Conservation (phyloP, 1,139 yeast genomes). For the Kodamaea fungicola region DNA sequence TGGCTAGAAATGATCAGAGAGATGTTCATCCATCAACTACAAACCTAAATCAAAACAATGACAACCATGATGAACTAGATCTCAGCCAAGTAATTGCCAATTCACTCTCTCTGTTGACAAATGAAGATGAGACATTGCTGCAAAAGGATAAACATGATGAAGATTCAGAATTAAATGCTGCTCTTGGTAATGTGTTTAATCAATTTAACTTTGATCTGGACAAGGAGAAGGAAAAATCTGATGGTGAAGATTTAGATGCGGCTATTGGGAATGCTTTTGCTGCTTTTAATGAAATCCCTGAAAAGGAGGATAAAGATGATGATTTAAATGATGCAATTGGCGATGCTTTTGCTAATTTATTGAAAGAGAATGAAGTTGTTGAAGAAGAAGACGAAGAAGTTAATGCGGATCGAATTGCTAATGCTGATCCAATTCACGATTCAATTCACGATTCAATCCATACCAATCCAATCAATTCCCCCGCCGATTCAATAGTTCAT, state of each 20-base stretch:
- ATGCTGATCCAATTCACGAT: background rate
- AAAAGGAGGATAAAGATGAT: background rate
- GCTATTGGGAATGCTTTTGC: constrained; percentile 14
- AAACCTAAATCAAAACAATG: background rate
- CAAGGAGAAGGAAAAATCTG: background rate
- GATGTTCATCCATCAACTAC: background rate
- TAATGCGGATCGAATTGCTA: background rate
- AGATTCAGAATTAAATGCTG: constrained; percentile 27
- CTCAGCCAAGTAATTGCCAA: constrained; percentile 12
- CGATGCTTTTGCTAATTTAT: constrained; percentile 9
- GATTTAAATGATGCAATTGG: constrained; percentile 10
- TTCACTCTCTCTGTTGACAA: constrained; percentile 10
- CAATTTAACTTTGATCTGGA: constrained; percentile 4
- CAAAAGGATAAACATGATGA: constrained; percentile 10
- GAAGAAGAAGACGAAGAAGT: background rate
- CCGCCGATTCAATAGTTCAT: background rate
- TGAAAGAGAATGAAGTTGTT: background rate
- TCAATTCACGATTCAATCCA: background rate
- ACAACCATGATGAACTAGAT: constrained; percentile 6
- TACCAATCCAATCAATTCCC: background rate
- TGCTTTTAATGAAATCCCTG: constrained; percentile 2
- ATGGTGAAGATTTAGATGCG: constrained; percentile 7
- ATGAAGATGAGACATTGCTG: constrained; percentile 6
- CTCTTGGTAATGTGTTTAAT: constrained; percentile 28
- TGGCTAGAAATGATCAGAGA: constrained; percentile 1